phyloP scores from a whole-genome alignment of 108 stramenopile genomes.

The Aurantiochytrium sp. region DNA sequence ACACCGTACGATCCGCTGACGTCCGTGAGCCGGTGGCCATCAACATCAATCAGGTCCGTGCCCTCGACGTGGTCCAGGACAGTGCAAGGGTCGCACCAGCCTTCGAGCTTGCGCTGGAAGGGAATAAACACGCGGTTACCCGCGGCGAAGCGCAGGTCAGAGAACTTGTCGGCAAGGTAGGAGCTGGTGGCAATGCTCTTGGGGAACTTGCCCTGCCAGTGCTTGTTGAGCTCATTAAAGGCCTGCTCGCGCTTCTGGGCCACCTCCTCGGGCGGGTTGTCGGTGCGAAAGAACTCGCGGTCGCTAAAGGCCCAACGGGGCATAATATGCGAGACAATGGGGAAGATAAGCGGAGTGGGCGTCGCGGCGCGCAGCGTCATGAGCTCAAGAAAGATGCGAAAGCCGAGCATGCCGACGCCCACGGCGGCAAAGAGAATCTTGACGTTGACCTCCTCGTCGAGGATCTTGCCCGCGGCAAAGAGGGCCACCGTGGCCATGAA shows the following conservation, averaged over 20 bases:
- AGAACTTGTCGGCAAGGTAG: slow-evolving; percentile 17
- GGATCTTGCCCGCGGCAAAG: neutral
- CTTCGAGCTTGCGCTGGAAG: slow-evolving; percentile 5
- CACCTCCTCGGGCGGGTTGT: neutral
- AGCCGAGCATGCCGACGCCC: neutral
- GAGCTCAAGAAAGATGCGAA: neutral
- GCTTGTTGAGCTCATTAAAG: neutral
- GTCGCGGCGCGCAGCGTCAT: neutral
- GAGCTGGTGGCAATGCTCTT: neutral
- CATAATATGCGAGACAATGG: neutral
- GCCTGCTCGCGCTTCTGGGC: slow-evolving; percentile 14
- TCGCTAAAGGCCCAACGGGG: neutral
- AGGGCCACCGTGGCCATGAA: neutral
- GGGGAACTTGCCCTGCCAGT: neutral
- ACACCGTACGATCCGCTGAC: slow-evolving; percentile 30
- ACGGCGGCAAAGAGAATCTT: neutral
- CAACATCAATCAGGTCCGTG: slow-evolving; percentile 1
- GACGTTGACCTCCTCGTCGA: neutral
- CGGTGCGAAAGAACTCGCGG: slow-evolving; percentile 1
- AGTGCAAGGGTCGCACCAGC: slow-evolving; percentile 11
- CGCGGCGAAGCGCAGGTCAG: slow-evolving; percentile 17
- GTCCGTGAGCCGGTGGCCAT: slow-evolving; percentile 14
- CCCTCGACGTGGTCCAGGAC: slow-evolving; percentile 1
- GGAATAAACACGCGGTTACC: slow-evolving; percentile 21
- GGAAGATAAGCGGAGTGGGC: neutral